phyloP scores from a whole-genome alignment of 208 protist genomes.

The Herpetomonas tarakana region DNA sequence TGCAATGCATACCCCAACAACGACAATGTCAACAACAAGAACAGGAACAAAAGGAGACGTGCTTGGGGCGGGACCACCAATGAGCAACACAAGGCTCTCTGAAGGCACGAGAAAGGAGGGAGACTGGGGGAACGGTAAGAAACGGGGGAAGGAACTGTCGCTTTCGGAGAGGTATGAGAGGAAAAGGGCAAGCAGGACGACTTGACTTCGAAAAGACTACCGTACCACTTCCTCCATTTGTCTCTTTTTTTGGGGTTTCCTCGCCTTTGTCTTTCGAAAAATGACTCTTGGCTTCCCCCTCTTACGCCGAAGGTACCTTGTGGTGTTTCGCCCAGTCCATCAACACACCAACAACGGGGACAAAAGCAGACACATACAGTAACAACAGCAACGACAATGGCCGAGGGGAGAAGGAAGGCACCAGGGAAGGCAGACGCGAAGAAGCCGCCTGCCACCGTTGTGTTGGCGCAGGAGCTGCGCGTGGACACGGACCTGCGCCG shows the following conservation, averaged over 20 bases:
- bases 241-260: background rate
- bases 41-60: background rate
- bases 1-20: background rate
- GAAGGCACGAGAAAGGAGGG: background rate
- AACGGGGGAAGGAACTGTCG: background rate
- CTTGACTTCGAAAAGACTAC: too few species aligned
- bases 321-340: too few species aligned
- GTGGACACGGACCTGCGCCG: constrained; percentile 73
- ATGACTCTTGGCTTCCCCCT: too few species aligned
- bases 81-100: too few species aligned
- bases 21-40: background rate
- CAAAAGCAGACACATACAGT: background rate
- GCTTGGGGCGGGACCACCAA: too few species aligned
- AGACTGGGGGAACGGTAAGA: background rate
- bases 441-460: constrained; percentile 39
- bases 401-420: constrained; percentile 11
- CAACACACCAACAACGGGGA: background rate
- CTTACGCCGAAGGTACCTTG: too few species aligned
- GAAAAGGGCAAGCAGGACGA: too few species aligned
- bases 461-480: constrained; percentile 61
- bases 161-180: too few species aligned
- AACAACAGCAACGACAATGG: background rate
- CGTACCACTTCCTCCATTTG: too few species aligned
- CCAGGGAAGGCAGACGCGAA: constrained; percentile 28
- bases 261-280: too few species aligned